These are phyloP conservation scores for Barbatosphaeria neglecta DNA, from an alignment of 495 filamentous ascomycete genomes.

Conservation along the genomic window DNA sequence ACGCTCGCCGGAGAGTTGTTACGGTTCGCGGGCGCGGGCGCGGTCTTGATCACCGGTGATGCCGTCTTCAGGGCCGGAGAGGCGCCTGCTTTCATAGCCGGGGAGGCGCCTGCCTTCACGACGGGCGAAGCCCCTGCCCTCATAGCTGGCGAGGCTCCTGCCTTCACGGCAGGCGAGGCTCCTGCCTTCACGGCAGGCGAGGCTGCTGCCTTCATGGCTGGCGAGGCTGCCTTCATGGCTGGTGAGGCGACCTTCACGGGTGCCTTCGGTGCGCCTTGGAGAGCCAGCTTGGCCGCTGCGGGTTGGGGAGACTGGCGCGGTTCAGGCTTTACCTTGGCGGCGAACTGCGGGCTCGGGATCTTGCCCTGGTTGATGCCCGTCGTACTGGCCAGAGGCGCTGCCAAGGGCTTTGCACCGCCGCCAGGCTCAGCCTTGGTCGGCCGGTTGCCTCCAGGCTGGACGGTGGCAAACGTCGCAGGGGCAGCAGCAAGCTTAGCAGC, in stretches of 20 bases:
- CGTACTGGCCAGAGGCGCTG: slow-evolving; percentile 40
- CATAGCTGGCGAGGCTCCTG: no score
- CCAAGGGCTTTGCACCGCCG: slow-evolving; percentile 19
- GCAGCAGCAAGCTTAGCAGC: slow-evolving; percentile 6
- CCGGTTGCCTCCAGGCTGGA: slow-evolving; percentile 12
- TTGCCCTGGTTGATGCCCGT: slow-evolving; percentile 17
- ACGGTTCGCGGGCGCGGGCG: background rate
- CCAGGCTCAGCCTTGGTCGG: background rate
- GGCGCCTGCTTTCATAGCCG: no score
- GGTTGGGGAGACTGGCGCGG: background rate
- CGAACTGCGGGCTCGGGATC: slow-evolving; percentile 8
- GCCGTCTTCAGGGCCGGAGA: background rate
- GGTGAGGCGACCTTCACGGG: background rate
- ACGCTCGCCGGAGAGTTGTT: background rate
- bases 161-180: no score
- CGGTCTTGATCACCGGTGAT: background rate
- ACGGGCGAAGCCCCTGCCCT: no score
- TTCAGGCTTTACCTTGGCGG: slow-evolving; percentile 9
- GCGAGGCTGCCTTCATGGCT: background rate
- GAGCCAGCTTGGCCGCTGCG: background rate
- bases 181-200: background rate
- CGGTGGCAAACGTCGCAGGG: no score
- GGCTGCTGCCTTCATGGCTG: background rate
- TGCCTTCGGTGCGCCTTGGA: background rate
- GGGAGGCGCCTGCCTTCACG: no score